Percentiles rank a stretch among this genome's conserved stretches.
These are phyloP conservation scores for Mycena epipterygia DNA, from an alignment of 768 basidiomycete genomes.

Conservation along the genomic window DNA sequence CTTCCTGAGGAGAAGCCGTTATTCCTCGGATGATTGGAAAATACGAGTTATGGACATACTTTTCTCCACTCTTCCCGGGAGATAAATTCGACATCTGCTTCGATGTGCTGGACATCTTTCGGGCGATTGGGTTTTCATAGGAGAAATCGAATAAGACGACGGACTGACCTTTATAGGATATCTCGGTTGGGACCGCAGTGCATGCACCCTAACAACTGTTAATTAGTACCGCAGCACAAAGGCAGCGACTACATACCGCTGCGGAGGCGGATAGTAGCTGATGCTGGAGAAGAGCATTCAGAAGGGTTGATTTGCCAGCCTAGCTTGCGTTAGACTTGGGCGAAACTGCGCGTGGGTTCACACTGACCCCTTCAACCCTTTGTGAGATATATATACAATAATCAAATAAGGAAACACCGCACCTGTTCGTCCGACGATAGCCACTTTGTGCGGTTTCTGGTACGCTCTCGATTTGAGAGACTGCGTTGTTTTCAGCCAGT, in stretches of 20 bases:
- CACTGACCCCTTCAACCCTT: slow-evolving; percentile 14
- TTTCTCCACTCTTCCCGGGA: slow-evolving; percentile 18
- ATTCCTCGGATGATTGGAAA: not conserved
- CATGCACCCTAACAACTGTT: slow-evolving; percentile 29
- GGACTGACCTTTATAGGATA: slow-evolving; percentile 25
- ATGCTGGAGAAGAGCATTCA: slow-evolving; percentile 30
- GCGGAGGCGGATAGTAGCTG: slow-evolving; percentile 32
- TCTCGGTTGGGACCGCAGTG: slow-evolving; percentile 33
- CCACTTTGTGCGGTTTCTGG: slow-evolving; percentile 21
- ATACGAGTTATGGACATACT: slow-evolving; percentile 3
- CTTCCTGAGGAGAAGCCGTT: not conserved
- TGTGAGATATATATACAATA: not conserved
- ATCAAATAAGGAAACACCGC: not conserved
- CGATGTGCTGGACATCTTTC: slow-evolving; percentile 2
- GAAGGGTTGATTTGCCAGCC: slow-evolving; percentile 33
- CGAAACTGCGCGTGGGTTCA: not conserved
- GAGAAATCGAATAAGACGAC: not conserved
- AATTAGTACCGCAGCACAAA: not conserved
- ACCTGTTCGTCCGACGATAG: slow-evolving; percentile 36
- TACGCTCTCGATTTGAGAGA: not conserved
- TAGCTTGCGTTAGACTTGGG: not conserved
- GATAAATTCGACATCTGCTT: slow-evolving; percentile 33
- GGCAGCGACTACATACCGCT: slow-evolving; percentile 15
- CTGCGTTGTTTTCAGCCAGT: not conserved
- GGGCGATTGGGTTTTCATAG: not conserved